Conservation (phyloP, 768 basidiomycete genomes). For the Psilocybe sp. region DNA sequence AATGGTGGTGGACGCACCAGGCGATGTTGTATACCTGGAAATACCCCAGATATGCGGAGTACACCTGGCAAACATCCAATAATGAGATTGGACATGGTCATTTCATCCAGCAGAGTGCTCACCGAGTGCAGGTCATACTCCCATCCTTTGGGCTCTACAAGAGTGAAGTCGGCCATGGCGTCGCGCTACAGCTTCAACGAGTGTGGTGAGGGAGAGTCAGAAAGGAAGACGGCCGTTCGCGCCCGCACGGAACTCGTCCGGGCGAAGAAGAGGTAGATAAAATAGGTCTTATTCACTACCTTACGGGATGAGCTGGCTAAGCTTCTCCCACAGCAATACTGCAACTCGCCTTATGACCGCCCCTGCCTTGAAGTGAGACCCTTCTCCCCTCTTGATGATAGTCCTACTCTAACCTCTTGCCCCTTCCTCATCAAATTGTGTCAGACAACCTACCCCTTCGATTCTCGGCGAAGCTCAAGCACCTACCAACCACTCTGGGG, state of each 20-base stretch:
- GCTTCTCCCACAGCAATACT: too few species aligned
- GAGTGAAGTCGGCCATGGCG: conserved; percentile 58
- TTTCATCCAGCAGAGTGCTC: conserved; percentile 22
- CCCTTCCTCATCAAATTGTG: too few species aligned
- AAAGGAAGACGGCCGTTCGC: neutral
- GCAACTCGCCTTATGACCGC: too few species aligned
- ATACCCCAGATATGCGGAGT: conserved; percentile 76
- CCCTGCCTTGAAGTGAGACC: too few species aligned
- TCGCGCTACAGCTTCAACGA: neutral
- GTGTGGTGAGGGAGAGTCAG: conserved; percentile 1
- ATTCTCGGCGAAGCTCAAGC: too few species aligned
- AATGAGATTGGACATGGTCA: conserved; percentile 1
- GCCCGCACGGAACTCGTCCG: too few species aligned
- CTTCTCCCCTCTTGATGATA: too few species aligned
- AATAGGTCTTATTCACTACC: neutral
- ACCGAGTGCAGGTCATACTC: conserved; percentile 80
- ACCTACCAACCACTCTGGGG: too few species aligned
- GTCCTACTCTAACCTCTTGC: too few species aligned
- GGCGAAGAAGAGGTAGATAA: neutral
- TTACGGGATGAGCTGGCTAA: too few species aligned
- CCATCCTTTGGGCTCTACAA: conserved; percentile 78
- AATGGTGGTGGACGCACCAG: conserved; percentile 41
- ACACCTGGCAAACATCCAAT: conserved; percentile 35
- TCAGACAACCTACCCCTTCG: too few species aligned
- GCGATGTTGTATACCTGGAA: conserved; percentile 69